phyloP scores from a whole-genome alignment of 768 basidiomycete genomes.

The Boletus tylopilopsis region DNA sequence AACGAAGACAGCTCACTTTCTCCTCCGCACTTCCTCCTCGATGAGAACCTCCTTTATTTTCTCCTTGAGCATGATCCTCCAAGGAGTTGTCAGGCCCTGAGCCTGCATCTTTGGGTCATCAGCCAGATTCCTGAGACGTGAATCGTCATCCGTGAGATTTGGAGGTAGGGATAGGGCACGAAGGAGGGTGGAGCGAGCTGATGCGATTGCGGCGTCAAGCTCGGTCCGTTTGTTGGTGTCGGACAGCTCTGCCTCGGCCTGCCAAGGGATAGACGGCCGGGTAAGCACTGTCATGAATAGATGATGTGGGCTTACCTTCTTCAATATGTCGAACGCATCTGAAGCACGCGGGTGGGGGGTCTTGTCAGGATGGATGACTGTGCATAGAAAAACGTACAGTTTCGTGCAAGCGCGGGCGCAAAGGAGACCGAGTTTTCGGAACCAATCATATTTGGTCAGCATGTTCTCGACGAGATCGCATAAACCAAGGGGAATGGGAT shows the following conservation, averaged over 20 bases:
- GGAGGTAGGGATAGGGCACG: slow-evolving; percentile 59
- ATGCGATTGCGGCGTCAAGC: slow-evolving; percentile 72
- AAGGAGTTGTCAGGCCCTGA: slow-evolving; percentile 47
- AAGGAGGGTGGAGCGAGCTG: slow-evolving; percentile 68
- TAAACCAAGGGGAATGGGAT: slow-evolving; percentile 6
- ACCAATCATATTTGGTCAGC: slow-evolving; percentile 19
- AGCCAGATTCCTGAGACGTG: slow-evolving; percentile 47
- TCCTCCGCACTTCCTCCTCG: slow-evolving; percentile 81
- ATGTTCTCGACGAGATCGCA: slow-evolving; percentile 9
- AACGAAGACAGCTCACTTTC: slow-evolving; percentile 54
- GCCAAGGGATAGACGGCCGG: background rate
- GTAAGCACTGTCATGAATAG: background rate
- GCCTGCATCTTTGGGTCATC: slow-evolving; percentile 31
- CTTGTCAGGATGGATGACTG: slow-evolving; percentile 99
- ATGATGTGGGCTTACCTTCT: slow-evolving; percentile 58
- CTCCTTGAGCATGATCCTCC: slow-evolving; percentile 60
- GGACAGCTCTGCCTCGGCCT: slow-evolving; percentile 84
- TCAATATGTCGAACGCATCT: slow-evolving; percentile 90
- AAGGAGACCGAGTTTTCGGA: background rate
- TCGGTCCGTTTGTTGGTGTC: slow-evolving; percentile 78
- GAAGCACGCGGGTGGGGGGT: slow-evolving; percentile 81
- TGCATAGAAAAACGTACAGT: slow-evolving; percentile 41
- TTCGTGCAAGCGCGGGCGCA: slow-evolving; percentile 3
- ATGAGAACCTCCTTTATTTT: slow-evolving; percentile 84
- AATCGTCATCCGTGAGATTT: slow-evolving; percentile 56